These are phyloP conservation scores for Ophiostoma perfectum DNA, from an alignment of 2,329 filamentous ascomycete genomes.

Conservation along the genomic window DNA sequence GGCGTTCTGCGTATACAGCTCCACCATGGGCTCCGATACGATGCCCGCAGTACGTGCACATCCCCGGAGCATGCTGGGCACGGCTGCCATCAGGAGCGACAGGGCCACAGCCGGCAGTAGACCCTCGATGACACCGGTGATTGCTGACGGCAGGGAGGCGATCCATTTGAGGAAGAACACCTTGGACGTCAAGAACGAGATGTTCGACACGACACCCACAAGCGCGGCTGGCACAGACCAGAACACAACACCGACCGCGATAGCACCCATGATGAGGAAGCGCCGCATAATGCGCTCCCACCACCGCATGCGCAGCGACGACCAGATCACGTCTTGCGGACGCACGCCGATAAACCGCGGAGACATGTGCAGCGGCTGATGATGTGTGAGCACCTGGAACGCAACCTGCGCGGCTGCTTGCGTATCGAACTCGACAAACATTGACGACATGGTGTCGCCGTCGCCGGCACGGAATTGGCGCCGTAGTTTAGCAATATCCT, in stretches of 20 bases:
- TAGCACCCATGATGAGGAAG: conserved; percentile 57
- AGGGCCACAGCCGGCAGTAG: conserved; percentile 75
- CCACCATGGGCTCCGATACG: conserved; percentile 64
- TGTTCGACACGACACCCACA: conserved; percentile 80
- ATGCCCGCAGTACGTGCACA: conserved; percentile 66
- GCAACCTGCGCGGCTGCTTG: conserved; percentile 81
- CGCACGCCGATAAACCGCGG: conserved; percentile 77
- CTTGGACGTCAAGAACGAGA: conserved; percentile 59
- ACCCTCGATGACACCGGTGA: conserved; percentile 76
- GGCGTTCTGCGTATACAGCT: conserved; percentile 70
- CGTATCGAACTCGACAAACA: conserved; percentile 88
- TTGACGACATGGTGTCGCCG: conserved; percentile 59
- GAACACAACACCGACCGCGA: conserved; percentile 73
- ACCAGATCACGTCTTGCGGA: conserved; percentile 81
- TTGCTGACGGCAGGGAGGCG: conserved; percentile 57
- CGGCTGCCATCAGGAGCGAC: conserved; percentile 73
- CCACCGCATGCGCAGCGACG: conserved; percentile 64
- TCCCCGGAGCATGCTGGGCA: conserved; percentile 70
- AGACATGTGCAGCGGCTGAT: conserved; percentile 75
- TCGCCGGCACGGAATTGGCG: conserved; percentile 59
- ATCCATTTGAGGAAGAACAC: conserved; percentile 72
- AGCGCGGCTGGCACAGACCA: conserved; percentile 73
- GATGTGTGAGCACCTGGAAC: conserved; percentile 75
- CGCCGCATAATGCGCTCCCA: conserved; percentile 69
- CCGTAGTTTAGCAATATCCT: conserved; percentile 42